Conservation (phyloP, 768 basidiomycete species). For the Naganishia kalamii region DNA sequence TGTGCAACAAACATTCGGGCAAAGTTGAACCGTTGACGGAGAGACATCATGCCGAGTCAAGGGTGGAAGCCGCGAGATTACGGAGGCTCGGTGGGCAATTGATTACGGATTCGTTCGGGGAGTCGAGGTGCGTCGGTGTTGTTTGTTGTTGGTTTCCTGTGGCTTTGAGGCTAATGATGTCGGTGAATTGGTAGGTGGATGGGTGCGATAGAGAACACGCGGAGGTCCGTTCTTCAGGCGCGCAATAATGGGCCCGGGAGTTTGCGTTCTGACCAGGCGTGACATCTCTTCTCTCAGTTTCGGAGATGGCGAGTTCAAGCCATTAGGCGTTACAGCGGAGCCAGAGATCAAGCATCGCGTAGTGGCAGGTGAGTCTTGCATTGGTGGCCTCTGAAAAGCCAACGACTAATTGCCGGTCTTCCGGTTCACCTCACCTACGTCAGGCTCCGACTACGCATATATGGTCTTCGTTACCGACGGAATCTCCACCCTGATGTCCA, state of each 20-base stretch:
- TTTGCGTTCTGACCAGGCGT: background rate
- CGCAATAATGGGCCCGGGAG: slow-evolving; percentile 25
- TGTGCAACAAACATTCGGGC: slow-evolving; percentile 69
- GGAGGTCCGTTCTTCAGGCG: slow-evolving; percentile 56
- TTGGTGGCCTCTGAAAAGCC: background rate
- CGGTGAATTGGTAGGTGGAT: slow-evolving; percentile 92
- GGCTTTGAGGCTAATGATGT: too few species aligned
- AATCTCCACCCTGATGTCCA: slow-evolving; percentile 79
- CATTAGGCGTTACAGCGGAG: slow-evolving; percentile 84
- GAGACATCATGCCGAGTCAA: slow-evolving; percentile 88
- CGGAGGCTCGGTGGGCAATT: slow-evolving; percentile 80
- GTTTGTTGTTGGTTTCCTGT: too few species aligned
- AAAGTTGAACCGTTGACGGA: slow-evolving; percentile 81
- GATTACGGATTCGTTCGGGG: slow-evolving; percentile 90
- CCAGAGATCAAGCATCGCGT: slow-evolving; percentile 75
- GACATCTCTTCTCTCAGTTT: slow-evolving; percentile 53
- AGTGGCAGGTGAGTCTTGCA: slow-evolving; percentile 57
- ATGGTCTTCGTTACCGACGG: slow-evolving; percentile 89
- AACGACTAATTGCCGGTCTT: background rate
- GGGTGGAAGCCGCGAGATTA: slow-evolving; percentile 73
- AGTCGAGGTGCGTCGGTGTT: slow-evolving; percentile 58
- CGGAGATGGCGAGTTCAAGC: slow-evolving; percentile 82
- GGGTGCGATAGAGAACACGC: slow-evolving; percentile 85
- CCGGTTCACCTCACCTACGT: slow-evolving; percentile 49
- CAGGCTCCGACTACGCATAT: slow-evolving; percentile 78